Conservation (phyloP, 768 basidiomycete species). For the Favolaschia claudopus region DNA sequence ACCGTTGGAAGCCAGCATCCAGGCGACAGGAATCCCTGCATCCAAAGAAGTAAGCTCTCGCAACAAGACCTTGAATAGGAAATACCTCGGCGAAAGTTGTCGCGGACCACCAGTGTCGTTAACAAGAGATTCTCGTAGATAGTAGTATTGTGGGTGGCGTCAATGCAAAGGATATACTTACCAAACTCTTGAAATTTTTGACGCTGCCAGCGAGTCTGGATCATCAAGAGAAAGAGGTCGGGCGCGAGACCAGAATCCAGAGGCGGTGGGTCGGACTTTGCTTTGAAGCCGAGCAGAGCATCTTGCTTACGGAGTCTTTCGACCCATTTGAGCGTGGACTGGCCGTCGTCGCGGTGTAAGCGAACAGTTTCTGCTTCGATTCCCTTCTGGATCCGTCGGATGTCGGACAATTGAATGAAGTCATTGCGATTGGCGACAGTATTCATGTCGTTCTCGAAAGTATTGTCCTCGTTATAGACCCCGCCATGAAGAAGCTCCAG, state of each 20-base stretch:
- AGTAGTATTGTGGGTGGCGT: conserved; percentile 21
- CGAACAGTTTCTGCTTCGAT: not conserved
- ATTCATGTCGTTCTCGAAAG: not conserved
- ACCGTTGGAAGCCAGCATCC: conserved; percentile 31
- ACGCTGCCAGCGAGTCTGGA: conserved; percentile 13
- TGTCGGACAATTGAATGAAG: conserved; percentile 1
- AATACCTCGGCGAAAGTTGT: too few relatives aligned
- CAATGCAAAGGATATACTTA: conserved; percentile 4
- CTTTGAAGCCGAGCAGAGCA: conserved; percentile 2
- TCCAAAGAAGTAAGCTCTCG: too few relatives aligned
- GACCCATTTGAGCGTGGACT: not conserved
- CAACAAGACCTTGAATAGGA: too few relatives aligned
- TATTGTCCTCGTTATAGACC: not conserved
- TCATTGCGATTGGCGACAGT: not conserved
- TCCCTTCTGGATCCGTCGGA: not conserved
- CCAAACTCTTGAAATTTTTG: conserved; percentile 1
- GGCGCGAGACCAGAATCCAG: not conserved
- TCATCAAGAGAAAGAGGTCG: conserved; percentile 6
- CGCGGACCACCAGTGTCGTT: conserved; percentile 3
- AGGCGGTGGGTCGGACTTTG: conserved; percentile 2
- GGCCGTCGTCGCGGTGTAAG: not conserved
- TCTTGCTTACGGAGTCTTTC: not conserved
- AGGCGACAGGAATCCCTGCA: conserved; percentile 29
- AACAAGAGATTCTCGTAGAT: conserved; percentile 7
- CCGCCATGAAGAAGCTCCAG: not conserved